Percentiles rank a stretch among this genome's conserved stretches.
Conservation (phyloP, 1,139 yeast genomes). For the Pichia norvegensis region DNA sequence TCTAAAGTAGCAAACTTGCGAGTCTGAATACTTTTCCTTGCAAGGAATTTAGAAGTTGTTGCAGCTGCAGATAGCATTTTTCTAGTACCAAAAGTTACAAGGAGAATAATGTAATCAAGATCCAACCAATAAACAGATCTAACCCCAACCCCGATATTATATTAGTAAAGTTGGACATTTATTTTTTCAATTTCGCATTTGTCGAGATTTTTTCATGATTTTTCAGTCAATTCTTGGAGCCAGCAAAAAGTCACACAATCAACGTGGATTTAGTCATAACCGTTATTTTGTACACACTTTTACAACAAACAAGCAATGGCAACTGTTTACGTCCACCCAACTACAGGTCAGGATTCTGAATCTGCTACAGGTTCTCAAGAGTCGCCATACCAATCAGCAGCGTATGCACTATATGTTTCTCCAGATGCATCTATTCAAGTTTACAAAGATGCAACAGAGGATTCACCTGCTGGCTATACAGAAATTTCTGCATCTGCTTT, state of each 20-base stretch:
- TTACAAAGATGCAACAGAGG: slow-evolving; percentile 53
- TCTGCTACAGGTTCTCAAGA: slow-evolving; percentile 52
- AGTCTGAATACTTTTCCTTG: not conserved
- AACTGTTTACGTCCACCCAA: slow-evolving; percentile 56
- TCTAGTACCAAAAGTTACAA: no score
- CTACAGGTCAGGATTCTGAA: slow-evolving; percentile 55
- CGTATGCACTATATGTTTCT: slow-evolving; percentile 61
- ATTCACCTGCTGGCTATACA: slow-evolving; percentile 48
- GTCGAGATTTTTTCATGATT: not conserved
- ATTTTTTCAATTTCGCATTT: no score
- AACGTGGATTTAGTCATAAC: not conserved
- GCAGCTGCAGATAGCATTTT: not conserved
- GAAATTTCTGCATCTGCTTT: slow-evolving; percentile 89
- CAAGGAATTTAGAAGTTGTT: not conserved
- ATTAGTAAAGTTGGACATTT: no score
- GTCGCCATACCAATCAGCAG: slow-evolving; percentile 72
- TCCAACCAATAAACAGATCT: no score
- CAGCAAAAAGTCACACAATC: no score
- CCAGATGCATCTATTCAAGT: slow-evolving; percentile 43
- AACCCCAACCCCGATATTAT: no score
- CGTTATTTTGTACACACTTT: not conserved
- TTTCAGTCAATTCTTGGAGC: not conserved
- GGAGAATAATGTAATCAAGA: no score
- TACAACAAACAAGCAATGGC: slow-evolving; percentile 5
- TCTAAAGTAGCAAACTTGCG: slow-evolving; percentile 24